Base-by-base conservation (phyloP, 306 rosid species). In the Cajanus cajan region DNA sequence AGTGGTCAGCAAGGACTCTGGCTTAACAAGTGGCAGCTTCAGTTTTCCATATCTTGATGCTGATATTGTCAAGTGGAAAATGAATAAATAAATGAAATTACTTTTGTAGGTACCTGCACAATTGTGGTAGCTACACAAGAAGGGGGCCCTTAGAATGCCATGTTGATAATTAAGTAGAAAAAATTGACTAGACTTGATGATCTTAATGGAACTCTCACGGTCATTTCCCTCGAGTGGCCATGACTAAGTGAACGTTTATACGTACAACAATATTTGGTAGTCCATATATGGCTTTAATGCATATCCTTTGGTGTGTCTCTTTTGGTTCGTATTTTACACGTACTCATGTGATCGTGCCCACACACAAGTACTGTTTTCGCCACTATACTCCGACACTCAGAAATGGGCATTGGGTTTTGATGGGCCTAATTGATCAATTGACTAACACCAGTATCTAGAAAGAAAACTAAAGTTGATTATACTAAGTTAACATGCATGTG, bases 131-230 rank as follows among this genome's bases (percentile, higher is more conserved):
- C 80, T 50, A 70, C 54, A 77, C 41, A 70, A 15, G 14, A 22
- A 41, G 18, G 31, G 43, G 80, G 86, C 82, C 84, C 58, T 28
- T 40, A 68, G 51, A 63, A 41, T 77, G 36, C 11, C 41, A 28
- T 36, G 78, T 54, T 11, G 50, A 68, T 19, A 59, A 58, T 74
- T 22, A 59, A 63, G 65, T 15, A 4, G 78, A 63, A 64, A 71
- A 82, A 80, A 74, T 73, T 85, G 90, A 85, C 87, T 59, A 66
- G 61, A 64, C 79, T 1, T 28, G 2, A 44, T 41, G 39, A 66
- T 78, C 68, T 74, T 77, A 74, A 78, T 82, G 85, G 80, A 86
- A 82, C 70, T 84, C 86, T 86, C 90, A 80, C 68, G 66, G 33
- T 85, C 88, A 85, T 13, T 45, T 28, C 48, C 11, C 43, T 63